Evolutionary conservation across 768 basidiomycete species (phyloP), one percentile per base, ranked within the genome.

Genomic region (Serendipita sp.): DNA sequence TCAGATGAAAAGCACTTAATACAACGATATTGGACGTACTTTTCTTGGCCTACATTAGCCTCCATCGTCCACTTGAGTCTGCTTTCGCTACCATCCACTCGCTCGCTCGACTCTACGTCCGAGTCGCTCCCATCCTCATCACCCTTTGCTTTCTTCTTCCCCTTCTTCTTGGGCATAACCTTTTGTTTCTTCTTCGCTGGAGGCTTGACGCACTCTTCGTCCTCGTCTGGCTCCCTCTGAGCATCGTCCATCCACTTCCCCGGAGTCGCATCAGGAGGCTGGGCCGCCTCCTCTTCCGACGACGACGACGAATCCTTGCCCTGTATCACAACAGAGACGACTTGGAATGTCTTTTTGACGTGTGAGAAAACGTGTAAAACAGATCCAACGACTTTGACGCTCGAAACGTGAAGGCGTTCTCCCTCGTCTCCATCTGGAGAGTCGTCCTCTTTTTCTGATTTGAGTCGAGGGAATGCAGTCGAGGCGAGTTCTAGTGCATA

Each of bases 321-420:
- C 7, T 16, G 30, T 16, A 51, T 37, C 18, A n/a, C 35, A 32
- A 60, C 32, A 62, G 69, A 69, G 7, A 70, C 65, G 48, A 74
- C 69, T 58, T 73, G 69, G 65, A 75, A 94, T 11, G 88, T 92
- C 77, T 93, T 92, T 69, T 78, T 83, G 71, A 94, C 89, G 72
- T 97, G 93, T 7, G 89, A 92, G 74, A 96, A 96, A 54, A 91
- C 76, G 70, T 95, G 92, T 2, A 85, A 65, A 44, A 94, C 83
- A 66, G 86, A 80, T 10, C 86, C 85, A 24, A 77, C 82, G 18
- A 79, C 75, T 65, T 75, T 74, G 63, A 85, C 76, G 65, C 77
- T 74, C 45, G 74, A 69, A 24, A 88, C 77, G 16, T 72, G 74
- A 18, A 71, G 54, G 37, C 46, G 38, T 4, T 13, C 38, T 1